Evolutionary conservation across 2,329 filamentous ascomycete genomes (phyloP).

Genomic region (Ophiostoma triangulosporum): DNA sequence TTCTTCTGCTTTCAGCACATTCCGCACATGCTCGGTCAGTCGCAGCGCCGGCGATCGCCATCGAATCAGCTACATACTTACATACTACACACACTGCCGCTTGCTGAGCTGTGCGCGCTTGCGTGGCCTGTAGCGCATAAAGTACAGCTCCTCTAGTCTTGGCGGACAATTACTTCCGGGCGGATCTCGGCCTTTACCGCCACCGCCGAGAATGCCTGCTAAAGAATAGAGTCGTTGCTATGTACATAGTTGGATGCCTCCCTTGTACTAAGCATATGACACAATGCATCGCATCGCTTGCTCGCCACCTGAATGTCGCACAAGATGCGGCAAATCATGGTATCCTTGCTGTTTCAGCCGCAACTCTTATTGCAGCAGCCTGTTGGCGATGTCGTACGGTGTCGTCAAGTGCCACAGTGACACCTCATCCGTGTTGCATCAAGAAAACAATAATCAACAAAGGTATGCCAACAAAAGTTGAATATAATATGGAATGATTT

Average conservation of each 20-base stretch:
- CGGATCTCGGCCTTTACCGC: not conserved
- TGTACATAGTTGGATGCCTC: too few relatives aligned
- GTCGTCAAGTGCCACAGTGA: not conserved
- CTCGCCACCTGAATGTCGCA: not conserved
- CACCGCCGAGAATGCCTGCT: too few relatives aligned
- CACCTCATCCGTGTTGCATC: not conserved
- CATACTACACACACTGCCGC: not conserved
- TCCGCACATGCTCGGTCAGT: too few relatives aligned
- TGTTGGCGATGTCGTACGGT: not conserved
- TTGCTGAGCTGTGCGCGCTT: not conserved
- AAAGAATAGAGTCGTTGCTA: too few relatives aligned
- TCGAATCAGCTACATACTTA: not conserved
- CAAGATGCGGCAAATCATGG: not conserved
- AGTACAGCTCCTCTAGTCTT: not conserved
- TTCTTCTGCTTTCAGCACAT: not conserved
- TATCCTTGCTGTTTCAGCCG: not conserved
- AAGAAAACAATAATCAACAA: not conserved
- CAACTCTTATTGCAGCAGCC: too few relatives aligned
- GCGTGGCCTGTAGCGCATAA: not conserved
- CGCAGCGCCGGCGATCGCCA: not conserved
- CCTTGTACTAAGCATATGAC: too few relatives aligned
- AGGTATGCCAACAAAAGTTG: not conserved
- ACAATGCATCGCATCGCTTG: too few relatives aligned
- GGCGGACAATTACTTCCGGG: not conserved
- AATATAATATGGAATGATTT: conserved; percentile 5